Evolutionary conservation across 148 eudicot genomes (phyloP).

Genomic region (Polygonum aviculare): DNA sequence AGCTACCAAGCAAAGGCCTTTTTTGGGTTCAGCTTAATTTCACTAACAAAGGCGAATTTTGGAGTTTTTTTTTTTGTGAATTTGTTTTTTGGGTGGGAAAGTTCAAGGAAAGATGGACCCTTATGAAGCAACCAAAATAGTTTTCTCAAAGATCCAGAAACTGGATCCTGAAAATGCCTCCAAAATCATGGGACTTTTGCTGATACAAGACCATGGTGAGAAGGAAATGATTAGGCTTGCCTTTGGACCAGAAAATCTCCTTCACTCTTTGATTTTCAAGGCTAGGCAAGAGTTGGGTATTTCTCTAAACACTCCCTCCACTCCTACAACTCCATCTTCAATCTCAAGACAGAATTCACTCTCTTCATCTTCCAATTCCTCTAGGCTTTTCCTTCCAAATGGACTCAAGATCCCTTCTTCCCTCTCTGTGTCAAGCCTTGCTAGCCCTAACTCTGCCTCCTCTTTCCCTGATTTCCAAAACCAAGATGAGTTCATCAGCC

Average conservation of each 20-base stretch:
- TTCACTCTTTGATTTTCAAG: conserved; percentile 18
- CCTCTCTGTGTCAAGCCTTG: conserved; percentile 24
- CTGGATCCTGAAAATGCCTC: conserved; percentile 34
- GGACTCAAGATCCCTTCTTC: conserved; percentile 38
- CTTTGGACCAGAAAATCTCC: conserved; percentile 24
- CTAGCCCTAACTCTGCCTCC: conserved; percentile 14
- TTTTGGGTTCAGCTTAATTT: neutral
- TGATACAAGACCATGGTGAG: conserved; percentile 25
- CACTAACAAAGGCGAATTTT: neutral
- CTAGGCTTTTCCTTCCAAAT: conserved; percentile 15
- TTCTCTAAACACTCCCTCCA: conserved; percentile 26
- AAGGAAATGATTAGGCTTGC: conserved; percentile 32
- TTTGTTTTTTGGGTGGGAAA: neutral
- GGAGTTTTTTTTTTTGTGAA: neutral
- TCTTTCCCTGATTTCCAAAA: conserved; percentile 21
- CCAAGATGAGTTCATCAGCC: conserved; percentile 21
- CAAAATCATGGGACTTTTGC: conserved; percentile 29
- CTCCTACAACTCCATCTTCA: conserved; percentile 33
- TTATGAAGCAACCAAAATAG: conserved; percentile 26
- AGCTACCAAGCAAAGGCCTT: conserved; percentile 3
- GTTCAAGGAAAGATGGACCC: conserved; percentile 17
- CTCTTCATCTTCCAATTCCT: conserved; percentile 10
- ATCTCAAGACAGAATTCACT: conserved; percentile 31
- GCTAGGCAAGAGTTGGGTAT: conserved; percentile 24
- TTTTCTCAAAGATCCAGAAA: conserved; percentile 27